Evolutionary conservation across 2,329 filamentous ascomycete genomes (phyloP), one percentile per base, ranked within the genome.

Genomic region (Xylaria digitata): DNA sequence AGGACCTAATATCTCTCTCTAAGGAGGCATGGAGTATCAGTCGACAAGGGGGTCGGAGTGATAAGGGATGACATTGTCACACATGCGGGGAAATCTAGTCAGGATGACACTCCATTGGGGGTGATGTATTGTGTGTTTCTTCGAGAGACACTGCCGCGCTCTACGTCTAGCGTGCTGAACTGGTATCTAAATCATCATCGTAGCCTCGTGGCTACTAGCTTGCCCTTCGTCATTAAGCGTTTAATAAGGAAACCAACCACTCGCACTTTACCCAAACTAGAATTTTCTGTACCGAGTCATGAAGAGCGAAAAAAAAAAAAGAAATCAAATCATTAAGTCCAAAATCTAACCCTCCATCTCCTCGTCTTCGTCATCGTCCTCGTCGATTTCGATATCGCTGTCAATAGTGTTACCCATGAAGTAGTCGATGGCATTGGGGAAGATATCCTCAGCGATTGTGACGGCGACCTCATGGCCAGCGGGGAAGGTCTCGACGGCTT

Each of bases 401-500:
- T 74, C 73, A 59, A 74, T 73, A 45, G 63, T 54, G 65, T 73
- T 71, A 42, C 66, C 71, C 67, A 75, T 69, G 71, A 74, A 75
- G 70, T 73, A 75, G 57, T 75, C 73, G 42, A 75, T 75, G 56
- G 73, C 73, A 34, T 72, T 72, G 50, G 74, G 74, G 65, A 57
- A 75, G 67, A 75, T 70, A 54, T 75, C 74, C 42, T 75, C 74
- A 30, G 73, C 74, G 23, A 75, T 66, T 63, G 69, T 72, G 62
- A 74, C 69, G 32, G 74, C 74, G 56, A 75, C 71, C 65, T 75
- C 73, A 67, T 75, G 74, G 37, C 74, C 74, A 23, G 73, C 69
- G 37, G 73, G 71, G 70, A 75, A 75, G 21, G 72, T 74, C 71
- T 71, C 75, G 53, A 75, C 76, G 21, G 75, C 73, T 69, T 76